Base-by-base conservation (phyloP, 352 stramenopile species). In the Pythium phragmiticola region DNA sequence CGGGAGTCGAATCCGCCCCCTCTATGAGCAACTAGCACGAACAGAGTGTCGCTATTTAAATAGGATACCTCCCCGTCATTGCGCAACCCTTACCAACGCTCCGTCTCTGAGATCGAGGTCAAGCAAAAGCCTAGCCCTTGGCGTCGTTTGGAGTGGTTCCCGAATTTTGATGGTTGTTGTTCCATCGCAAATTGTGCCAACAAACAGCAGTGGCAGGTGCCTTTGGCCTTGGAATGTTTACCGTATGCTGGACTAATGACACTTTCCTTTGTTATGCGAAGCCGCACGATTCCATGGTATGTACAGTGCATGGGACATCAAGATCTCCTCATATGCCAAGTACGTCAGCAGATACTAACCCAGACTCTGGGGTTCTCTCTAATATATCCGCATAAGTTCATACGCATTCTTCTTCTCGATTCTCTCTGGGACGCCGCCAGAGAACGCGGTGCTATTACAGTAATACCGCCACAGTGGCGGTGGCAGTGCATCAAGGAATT, bases 41-140 rank as follows among this genome's bases (percentile, higher is more conserved):
- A 17, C 11, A n/a, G 13, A 46, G 5, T 21, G 0, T 8, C 9
- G 1, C 8, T 46, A 36, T 17, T 37, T 16, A 8, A 9, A 14
- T 64, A 23, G 57, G 39, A 59, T 50, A 59, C 58, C 46, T 41
- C n/a, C 30, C 58, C 21, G 26, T 39, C 39, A 65, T 43, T 42
- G 13, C 5, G 39, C 58, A 65, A 65, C 49, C 3, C 0, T 30
- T 16, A 2, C 13, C 37, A 43, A 7, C 7, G 17, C 23, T 39
- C 34, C 11, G 7, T 39, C 34, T 39, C 7, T 39, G 6, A 6
- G 3, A 21, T 23, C 9, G 26, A 33, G 8, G 34, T 39, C 34
- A 39, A 39, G 34, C 34, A 39, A 2, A 39, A 6, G 34, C 39
- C 39, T 46, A 46, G 14, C 39, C 39, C 39, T 9, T 39, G 8